phyloP scores from a whole-genome alignment of 148 eudicot species.

The Agrostemma githago region DNA sequence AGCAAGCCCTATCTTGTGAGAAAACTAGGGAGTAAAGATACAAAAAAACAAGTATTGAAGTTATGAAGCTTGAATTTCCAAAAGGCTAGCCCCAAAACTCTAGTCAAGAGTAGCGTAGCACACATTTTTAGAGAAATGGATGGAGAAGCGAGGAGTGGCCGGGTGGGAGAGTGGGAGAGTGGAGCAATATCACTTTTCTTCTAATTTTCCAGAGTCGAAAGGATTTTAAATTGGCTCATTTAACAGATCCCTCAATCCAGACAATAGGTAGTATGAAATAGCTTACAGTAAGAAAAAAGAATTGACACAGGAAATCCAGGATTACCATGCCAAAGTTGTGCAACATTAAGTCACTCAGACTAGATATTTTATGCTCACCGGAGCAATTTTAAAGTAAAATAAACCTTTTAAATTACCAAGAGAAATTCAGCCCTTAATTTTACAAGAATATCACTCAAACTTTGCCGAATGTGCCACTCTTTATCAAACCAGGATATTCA shows the following conservation, averaged over 20 bases:
- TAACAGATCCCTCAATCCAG: too few relatives aligned
- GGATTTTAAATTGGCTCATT: too few relatives aligned
- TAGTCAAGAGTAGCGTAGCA: background rate
- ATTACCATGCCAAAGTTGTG: constrained; percentile 23
- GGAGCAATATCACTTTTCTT: too few relatives aligned
- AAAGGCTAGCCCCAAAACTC: background rate
- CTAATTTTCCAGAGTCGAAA: too few relatives aligned
- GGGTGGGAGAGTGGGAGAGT: too few relatives aligned
- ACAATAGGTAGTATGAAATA: too few relatives aligned
- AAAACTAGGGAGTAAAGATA: background rate
- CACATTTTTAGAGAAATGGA: constrained; percentile 1
- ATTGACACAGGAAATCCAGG: background rate
- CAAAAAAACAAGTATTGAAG: background rate
- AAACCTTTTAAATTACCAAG: background rate
- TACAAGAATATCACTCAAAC: background rate
- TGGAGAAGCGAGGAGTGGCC: background rate
- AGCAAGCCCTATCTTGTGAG: background rate
- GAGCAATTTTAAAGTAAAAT: background rate
- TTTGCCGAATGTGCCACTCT: background rate
- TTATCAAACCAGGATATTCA: constrained; percentile 1
- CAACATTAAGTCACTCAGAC: constrained; percentile 7
- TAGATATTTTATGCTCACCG: background rate
- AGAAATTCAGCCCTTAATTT: background rate
- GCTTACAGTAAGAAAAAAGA: background rate
- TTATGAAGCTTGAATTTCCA: background rate